Percentiles rank a stretch among this genome's conserved stretches.
Evolutionary conservation across 2,329 filamentous ascomycete species (phyloP).

Genomic region (Gaeumannomyces tritici): DNA sequence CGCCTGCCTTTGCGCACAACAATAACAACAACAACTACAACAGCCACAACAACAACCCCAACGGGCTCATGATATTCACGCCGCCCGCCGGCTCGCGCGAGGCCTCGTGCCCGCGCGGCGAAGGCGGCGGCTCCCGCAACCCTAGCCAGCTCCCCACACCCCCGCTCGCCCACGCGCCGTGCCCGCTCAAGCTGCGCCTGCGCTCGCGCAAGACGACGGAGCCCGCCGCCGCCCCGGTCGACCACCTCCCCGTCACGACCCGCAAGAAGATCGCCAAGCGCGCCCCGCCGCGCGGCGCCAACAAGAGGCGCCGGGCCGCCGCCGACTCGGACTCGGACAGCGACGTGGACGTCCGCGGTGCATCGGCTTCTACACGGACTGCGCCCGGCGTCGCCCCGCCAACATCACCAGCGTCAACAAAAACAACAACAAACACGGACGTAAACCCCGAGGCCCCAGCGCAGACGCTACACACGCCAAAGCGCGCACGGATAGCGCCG

Average conservation of each 20-base stretch:
- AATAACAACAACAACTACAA: too few relatives aligned
- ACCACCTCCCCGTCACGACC: slow-evolving; percentile 20
- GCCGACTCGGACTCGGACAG: slow-evolving; percentile 30
- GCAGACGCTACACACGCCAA: slow-evolving; percentile 41
- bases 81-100: slow-evolving; percentile 24
- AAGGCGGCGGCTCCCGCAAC: slow-evolving; percentile 10
- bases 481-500: slow-evolving; percentile 50
- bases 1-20: slow-evolving; percentile 15
- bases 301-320: slow-evolving; percentile 40
- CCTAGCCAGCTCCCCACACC: slow-evolving; percentile 42
- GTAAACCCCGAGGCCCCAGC: not conserved
- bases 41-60: slow-evolving; percentile 2
- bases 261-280: slow-evolving; percentile 45
- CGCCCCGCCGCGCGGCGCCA: slow-evolving; percentile 31
- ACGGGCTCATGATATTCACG: slow-evolving; percentile 21
- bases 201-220: slow-evolving; percentile 30
- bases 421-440: not conserved
- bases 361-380: slow-evolving; percentile 3
- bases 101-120: not conserved
- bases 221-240: slow-evolving; percentile 12
- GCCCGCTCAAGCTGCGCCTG: slow-evolving; percentile 45
- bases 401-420: not conserved
- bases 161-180: slow-evolving; percentile 40
- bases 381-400: not conserved
- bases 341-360: slow-evolving; percentile 14